These are phyloP conservation scores for Silybum marianum DNA, from an alignment of 129 eudicot genomes.

Conservation along the genomic window DNA sequence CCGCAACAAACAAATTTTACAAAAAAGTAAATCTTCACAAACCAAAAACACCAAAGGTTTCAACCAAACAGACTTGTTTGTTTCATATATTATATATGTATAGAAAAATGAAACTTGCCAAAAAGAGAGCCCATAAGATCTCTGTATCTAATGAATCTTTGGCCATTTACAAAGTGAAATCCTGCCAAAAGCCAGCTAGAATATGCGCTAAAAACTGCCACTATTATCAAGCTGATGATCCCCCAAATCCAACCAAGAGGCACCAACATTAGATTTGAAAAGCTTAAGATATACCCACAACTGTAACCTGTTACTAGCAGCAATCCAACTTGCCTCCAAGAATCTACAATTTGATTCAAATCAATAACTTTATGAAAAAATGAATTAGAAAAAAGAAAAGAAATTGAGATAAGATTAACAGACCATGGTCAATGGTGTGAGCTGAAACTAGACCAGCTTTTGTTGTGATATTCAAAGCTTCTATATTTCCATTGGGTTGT, in stretches of 20 bases:
- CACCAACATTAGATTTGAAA: constrained; percentile 53
- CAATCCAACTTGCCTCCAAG: constrained; percentile 65
- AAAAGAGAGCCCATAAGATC: constrained; percentile 64
- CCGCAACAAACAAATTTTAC: background rate
- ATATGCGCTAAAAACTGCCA: constrained; percentile 47
- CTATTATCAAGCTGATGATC: constrained; percentile 33
- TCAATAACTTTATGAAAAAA: background rate
- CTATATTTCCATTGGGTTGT: constrained; percentile 15
- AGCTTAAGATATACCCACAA: constrained; percentile 62
- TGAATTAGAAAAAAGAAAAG: background rate
- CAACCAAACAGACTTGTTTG: no score
- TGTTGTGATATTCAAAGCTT: background rate
- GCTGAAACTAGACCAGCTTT: constrained; percentile 46
- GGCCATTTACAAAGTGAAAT: constrained; percentile 58
- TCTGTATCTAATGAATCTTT: constrained; percentile 58
- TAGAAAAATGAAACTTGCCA: constrained; percentile 24
- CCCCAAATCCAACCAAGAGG: constrained; percentile 75
- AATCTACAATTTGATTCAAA: constrained; percentile 45
- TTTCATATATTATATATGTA: background rate
- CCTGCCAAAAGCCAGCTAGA: constrained; percentile 65
- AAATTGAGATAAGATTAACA: background rate
- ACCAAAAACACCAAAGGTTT: background rate
- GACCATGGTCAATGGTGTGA: constrained; percentile 57
- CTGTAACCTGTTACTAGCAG: constrained; percentile 53
- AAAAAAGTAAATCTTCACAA: background rate